A percentile compares a stretch with the other conserved stretches of the same genome.
Evolutionary conservation across 768 basidiomycete genomes (phyloP).

Genomic region (Zangia roseola): DNA sequence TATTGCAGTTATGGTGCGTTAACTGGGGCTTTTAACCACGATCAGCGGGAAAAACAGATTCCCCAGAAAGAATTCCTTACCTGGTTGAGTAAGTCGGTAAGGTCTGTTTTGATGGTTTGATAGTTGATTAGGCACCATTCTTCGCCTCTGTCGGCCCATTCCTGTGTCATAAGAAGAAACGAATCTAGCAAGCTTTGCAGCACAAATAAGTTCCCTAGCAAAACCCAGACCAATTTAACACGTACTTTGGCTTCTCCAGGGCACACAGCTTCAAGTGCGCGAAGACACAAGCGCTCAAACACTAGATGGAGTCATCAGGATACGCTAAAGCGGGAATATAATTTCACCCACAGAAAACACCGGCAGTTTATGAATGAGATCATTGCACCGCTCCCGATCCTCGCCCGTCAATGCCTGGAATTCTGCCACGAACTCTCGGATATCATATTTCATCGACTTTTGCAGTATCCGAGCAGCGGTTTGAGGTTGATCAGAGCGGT

Average conservation of each 20-base stretch:
- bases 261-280: slow-evolving; percentile 26
- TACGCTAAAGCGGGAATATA: not conserved
- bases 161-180: slow-evolving; percentile 12
- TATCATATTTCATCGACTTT: slow-evolving; percentile 21
- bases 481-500: slow-evolving; percentile 25
- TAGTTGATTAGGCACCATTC: slow-evolving; percentile 28
- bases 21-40: slow-evolving; percentile 14
- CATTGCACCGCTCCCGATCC: slow-evolving; percentile 18
- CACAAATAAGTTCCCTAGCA: not conserved
- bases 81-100: slow-evolving; percentile 12
- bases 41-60: not conserved
- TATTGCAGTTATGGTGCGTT: slow-evolving; percentile 19
- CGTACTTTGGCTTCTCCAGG: slow-evolving; percentile 15
- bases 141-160: slow-evolving; percentile 19
- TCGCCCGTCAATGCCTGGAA: slow-evolving; percentile 10
- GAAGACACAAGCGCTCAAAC: slow-evolving; percentile 23
- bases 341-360: slow-evolving; percentile 21
- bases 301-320: slow-evolving; percentile 12
- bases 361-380: slow-evolving; percentile 15
- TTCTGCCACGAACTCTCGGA: slow-evolving; percentile 18
- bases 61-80: not conserved
- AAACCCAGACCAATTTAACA: not conserved
- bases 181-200: slow-evolving; percentile 17
- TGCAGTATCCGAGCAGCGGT: slow-evolving; percentile 17
- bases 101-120: slow-evolving; percentile 13